Percentiles rank a stretch among this genome's conserved stretches.
Evolutionary conservation across 2,329 filamentous ascomycete species (phyloP).

Genomic region (Phyllosticta citriasiana): DNA sequence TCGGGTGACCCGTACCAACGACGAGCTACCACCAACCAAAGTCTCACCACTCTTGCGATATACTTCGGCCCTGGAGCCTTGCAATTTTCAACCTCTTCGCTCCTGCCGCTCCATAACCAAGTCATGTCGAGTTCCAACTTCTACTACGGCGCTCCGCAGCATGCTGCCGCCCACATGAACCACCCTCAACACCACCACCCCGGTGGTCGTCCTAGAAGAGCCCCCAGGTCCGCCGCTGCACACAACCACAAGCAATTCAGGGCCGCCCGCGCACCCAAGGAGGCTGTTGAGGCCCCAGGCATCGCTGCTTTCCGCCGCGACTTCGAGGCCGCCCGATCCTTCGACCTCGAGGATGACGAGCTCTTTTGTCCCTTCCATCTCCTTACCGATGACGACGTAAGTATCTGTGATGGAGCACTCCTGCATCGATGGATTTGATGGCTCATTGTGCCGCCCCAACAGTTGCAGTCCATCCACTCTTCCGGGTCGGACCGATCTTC

Average conservation of each 20-base stretch:
- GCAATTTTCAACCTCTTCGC: not conserved
- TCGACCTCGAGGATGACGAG: slow-evolving; percentile 91
- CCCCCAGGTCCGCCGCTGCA: slow-evolving; percentile 66
- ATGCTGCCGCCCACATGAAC: slow-evolving; percentile 39
- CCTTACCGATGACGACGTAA: slow-evolving; percentile 86
- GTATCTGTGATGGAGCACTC: slow-evolving; percentile 15
- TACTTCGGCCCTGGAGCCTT: not conserved
- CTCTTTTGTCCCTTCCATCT: slow-evolving; percentile 84
- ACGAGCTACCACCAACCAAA: slow-evolving; percentile 1
- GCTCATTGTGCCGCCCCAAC: slow-evolving; percentile 18
- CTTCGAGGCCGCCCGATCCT: slow-evolving; percentile 85
- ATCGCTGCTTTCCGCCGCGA: slow-evolving; percentile 72
- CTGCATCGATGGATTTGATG: slow-evolving; percentile 6
- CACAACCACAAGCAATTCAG: slow-evolving; percentile 88
- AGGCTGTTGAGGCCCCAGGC: slow-evolving; percentile 67
- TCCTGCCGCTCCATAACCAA: not conserved
- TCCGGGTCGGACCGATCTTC: slow-evolving; percentile 87
- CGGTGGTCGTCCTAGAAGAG: slow-evolving; percentile 74
- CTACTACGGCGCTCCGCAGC: slow-evolving; percentile 38
- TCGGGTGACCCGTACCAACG: slow-evolving; percentile 5
- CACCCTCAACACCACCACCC: slow-evolving; percentile 65
- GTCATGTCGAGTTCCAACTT: slow-evolving; percentile 21
- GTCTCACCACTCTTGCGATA: slow-evolving; percentile 5
- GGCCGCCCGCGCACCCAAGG: slow-evolving; percentile 75
- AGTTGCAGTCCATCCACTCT: slow-evolving; percentile 88